These are phyloP conservation scores for Biscutella auriculata DNA, from an alignment of 441 rosid species.

Conservation along the genomic window DNA sequence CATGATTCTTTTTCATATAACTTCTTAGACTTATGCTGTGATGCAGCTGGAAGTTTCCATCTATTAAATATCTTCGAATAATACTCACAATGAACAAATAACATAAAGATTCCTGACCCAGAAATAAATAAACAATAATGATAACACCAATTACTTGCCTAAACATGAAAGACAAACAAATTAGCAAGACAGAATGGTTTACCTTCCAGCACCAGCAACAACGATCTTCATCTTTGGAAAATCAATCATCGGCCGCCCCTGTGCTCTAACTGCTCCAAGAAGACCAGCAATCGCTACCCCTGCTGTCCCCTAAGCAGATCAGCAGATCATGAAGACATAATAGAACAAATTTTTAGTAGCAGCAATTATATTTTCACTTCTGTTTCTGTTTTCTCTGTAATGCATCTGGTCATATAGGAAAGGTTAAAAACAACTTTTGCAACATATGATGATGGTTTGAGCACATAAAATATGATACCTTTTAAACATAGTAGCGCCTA, in stretches of 20 bases:
- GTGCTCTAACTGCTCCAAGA: slow-evolving; percentile 98
- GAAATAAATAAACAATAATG: neutral
- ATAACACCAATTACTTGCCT: neutral
- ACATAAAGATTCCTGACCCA: neutral
- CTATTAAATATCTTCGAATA: neutral
- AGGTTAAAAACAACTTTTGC: neutral
- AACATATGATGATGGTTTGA: slow-evolving; percentile 3
- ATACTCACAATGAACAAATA: neutral
- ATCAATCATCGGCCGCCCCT: slow-evolving; percentile 95
- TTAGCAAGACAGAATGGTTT: slow-evolving; percentile 9
- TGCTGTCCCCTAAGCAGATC: slow-evolving; percentile 90
- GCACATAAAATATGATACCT: neutral
- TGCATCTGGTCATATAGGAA: neutral
- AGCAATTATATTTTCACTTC: neutral
- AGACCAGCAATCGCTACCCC: slow-evolving; percentile 99
- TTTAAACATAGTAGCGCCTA: neutral
- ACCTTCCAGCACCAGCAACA: slow-evolving; percentile 99
- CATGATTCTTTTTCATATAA: neutral
- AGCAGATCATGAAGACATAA: slow-evolving; percentile 2
- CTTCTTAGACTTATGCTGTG: neutral
- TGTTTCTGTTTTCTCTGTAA: neutral
- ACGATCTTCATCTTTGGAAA: slow-evolving; percentile 97
- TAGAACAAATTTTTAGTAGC: neutral
- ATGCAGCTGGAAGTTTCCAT: neutral
- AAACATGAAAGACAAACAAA: neutral